Conservation (phyloP, 257 asterid genomes). For the Marsdenia floribunda region DNA sequence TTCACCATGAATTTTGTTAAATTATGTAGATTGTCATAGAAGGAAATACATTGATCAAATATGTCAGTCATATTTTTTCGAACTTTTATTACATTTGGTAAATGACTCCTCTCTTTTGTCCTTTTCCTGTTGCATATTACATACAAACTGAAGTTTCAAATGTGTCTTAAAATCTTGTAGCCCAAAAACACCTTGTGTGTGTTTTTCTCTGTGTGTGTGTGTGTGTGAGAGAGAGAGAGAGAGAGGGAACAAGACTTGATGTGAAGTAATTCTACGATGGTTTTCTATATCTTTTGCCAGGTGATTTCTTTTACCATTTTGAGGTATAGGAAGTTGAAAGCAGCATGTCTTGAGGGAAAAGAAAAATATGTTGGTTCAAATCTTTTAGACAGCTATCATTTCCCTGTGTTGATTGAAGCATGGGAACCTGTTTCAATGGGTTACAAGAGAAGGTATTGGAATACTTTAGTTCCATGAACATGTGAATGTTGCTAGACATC, state of each 20-base stretch:
- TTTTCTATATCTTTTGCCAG: constrained; percentile 35
- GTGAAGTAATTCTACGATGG: neutral
- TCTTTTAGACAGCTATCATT: constrained; percentile 15
- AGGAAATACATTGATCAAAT: neutral
- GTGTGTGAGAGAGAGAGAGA: no score
- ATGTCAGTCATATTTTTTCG: neutral
- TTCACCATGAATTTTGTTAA: neutral
- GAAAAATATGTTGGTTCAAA: constrained; percentile 27
- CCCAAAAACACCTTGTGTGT: neutral
- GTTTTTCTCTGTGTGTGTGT: neutral
- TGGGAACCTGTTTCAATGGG: constrained; percentile 97
- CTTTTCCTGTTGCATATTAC: neutral
- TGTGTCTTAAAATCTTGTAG: neutral
- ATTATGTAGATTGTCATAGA: neutral
- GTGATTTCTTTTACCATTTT: constrained; percentile 69
- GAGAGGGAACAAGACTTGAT: neutral
- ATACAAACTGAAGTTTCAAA: neutral
- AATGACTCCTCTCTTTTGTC: neutral
- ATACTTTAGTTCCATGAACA: neutral
- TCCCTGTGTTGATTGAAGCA: constrained; percentile 64
- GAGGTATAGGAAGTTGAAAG: constrained; percentile 71
- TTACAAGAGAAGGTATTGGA: constrained; percentile 66
- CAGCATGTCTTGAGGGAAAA: constrained; percentile 29
- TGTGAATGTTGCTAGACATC: constrained; percentile 4
- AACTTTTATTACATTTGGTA: neutral